These are phyloP conservation scores for Hypoxylon sp. DNA, from an alignment of 2,329 filamentous ascomycete species.

Conservation along the genomic window DNA sequence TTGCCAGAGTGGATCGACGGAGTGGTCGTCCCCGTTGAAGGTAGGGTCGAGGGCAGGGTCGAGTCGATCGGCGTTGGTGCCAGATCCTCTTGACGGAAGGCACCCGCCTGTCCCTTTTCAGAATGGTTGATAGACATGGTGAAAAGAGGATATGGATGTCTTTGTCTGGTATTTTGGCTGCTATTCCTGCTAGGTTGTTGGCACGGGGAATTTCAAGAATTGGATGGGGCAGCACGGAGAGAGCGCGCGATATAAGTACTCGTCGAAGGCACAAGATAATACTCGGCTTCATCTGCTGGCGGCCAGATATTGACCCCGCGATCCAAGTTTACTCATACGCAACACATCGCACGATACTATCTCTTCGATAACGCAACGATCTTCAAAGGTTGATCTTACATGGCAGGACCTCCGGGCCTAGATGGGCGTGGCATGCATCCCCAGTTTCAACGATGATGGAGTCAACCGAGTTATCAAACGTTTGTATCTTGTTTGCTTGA, in stretches of 20 bases:
- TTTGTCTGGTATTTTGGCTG: conserved; percentile 29
- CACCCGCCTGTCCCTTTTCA: conserved; percentile 39
- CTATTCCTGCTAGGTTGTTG: conserved; percentile 34
- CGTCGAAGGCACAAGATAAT: conserved; percentile 6
- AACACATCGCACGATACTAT: conserved; percentile 34
- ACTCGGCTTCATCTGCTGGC: conserved; percentile 18
- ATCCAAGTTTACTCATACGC: conserved; percentile 20
- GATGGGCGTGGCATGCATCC: conserved; percentile 32
- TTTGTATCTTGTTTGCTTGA: conserved; percentile 33
- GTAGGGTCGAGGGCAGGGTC: conserved; percentile 31
- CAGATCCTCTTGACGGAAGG: conserved; percentile 34
- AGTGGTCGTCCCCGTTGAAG: conserved; percentile 43
- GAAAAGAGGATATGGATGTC: conserved; percentile 37
- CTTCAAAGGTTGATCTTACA: conserved; percentile 33
- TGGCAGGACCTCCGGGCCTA: conserved; percentile 37
- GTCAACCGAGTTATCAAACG: conserved; percentile 31
- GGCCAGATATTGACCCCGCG: conserved; percentile 11
- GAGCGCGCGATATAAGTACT: conserved; percentile 38
- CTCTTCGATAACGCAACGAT: conserved; percentile 35
- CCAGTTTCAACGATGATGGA: conserved; percentile 37
- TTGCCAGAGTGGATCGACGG: conserved; percentile 42
- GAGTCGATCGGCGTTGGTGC: conserved; percentile 36
- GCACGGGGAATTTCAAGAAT: conserved; percentile 35
- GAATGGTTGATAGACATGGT: conserved; percentile 39
- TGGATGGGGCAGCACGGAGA: conserved; percentile 16